Evolutionary conservation across 2,329 filamentous ascomycete species (phyloP).

Genomic region (Cordyceps farinosa): DNA sequence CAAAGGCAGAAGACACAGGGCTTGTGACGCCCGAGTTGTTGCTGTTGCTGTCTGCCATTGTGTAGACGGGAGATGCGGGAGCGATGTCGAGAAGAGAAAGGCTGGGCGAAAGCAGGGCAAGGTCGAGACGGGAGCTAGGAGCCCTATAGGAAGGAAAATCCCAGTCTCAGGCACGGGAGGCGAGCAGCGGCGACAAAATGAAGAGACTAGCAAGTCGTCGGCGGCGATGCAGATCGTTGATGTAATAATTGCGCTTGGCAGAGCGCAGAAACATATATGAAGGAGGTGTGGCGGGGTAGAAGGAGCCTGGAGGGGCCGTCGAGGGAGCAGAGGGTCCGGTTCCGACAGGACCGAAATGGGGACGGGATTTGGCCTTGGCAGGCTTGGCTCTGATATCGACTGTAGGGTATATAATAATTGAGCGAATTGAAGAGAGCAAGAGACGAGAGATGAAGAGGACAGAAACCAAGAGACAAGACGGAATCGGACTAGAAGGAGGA

Average conservation of each 20-base stretch:
- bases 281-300: conserved; percentile 1
- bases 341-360: neutral
- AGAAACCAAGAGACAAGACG: neutral
- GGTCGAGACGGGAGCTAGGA: neutral
- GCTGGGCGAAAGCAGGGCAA: neutral
- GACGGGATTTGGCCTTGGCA: neutral
- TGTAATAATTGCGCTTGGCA: conserved; percentile 12
- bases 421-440: neutral
- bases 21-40: conserved; percentile 10
- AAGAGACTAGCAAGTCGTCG: neutral
- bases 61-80: neutral
- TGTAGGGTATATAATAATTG: neutral
- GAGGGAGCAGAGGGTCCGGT: conserved; percentile 9
- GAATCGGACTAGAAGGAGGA: neutral
- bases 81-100: neutral
- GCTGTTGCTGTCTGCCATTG: conserved; percentile 13
- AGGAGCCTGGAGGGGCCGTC: neutral
- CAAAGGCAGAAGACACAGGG: conserved; percentile 19
- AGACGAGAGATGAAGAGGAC: neutral
- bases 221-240: conserved; percentile 9
- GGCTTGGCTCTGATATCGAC: neutral
- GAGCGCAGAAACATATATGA: neutral
- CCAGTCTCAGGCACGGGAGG: neutral
- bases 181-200: neutral
- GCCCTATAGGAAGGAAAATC: neutral